A percentile compares a stretch with the other conserved stretches of the same genome.
Conservation (phyloP, 2,329 filamentous ascomycete species). For the Cercospora beticola region DNA sequence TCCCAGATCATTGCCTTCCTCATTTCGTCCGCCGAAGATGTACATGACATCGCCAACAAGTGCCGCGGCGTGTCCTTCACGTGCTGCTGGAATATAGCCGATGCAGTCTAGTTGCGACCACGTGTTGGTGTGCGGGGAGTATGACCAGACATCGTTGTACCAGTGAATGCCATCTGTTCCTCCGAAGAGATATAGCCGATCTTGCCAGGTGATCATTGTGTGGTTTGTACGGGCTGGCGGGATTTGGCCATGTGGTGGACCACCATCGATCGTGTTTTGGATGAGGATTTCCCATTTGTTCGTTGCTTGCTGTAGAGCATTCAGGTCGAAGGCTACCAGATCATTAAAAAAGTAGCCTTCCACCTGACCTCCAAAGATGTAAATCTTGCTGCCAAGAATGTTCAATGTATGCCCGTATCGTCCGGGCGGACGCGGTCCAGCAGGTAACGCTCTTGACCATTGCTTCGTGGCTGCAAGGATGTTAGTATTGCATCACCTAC, state of each 20-base stretch:
- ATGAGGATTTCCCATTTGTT: constrained; percentile 96
- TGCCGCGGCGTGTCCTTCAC: constrained; percentile 91
- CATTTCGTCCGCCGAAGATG: constrained; percentile 92
- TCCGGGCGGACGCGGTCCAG: constrained; percentile 79
- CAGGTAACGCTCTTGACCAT: constrained; percentile 91
- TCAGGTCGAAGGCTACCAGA: constrained; percentile 89
- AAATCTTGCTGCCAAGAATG: constrained; percentile 94
- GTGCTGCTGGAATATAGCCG: constrained; percentile 89
- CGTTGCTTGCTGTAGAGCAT: constrained; percentile 83
- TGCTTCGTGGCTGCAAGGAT: constrained; percentile 76
- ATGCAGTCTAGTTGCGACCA: constrained; percentile 95
- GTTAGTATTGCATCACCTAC: neutral
- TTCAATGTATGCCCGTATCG: constrained; percentile 96
- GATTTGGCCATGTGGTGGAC: constrained; percentile 61
- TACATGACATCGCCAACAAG: constrained; percentile 99
- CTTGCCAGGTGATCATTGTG: constrained; percentile 84
- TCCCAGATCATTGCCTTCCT: constrained; percentile 87
- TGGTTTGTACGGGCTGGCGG: constrained; percentile 94
- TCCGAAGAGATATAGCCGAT: constrained; percentile 95
- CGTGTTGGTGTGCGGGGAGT: constrained; percentile 76
- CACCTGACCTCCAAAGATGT: constrained; percentile 95
- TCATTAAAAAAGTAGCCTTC: constrained; percentile 99
- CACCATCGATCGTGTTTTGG: constrained; percentile 65
- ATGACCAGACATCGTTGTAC: constrained; percentile 99
- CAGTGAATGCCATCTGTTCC: constrained; percentile 93